These are phyloP conservation scores for Sonneratia alba DNA, from an alignment of 345 rosid species.

Conservation along the genomic window DNA sequence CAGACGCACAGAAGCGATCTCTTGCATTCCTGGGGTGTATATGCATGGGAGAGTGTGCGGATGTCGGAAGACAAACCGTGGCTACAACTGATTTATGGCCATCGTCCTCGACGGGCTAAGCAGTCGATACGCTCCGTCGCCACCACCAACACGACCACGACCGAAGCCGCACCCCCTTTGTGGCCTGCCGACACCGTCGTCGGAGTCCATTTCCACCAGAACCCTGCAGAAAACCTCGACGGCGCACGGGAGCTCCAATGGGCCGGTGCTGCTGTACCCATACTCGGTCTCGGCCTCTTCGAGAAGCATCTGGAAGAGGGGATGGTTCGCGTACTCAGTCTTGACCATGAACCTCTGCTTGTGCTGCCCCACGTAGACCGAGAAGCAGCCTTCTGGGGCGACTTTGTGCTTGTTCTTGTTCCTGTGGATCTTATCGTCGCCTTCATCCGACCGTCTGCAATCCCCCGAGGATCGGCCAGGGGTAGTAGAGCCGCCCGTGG, in stretches of 20 bases:
- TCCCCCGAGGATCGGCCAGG: neutral
- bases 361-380: conserved; percentile 55
- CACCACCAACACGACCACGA: conserved; percentile 10
- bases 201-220: conserved; percentile 23
- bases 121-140: conserved; percentile 17
- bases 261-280: conserved; percentile 45
- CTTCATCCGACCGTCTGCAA: neutral
- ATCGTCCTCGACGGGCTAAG: conserved; percentile 30
- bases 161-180: conserved; percentile 16
- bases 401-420: conserved; percentile 13
- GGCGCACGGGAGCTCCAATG: conserved; percentile 55
- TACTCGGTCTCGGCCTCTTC: conserved; percentile 64
- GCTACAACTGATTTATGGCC: conserved; percentile 19
- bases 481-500: neutral
- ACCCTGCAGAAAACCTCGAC: conserved; percentile 41
- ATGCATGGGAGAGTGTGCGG: too few relatives aligned
- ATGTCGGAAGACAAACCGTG: neutral
- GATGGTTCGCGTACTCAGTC: conserved; percentile 50
- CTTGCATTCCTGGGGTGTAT: too few relatives aligned
- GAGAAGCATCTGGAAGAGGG: conserved; percentile 43
- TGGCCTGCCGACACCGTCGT: neutral
- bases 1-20: too few relatives aligned
- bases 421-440: neutral
- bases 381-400: conserved; percentile 53
- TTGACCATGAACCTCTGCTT: conserved; percentile 48